These are phyloP conservation scores for Leptographium galeiforme DNA, from an alignment of 2,329 filamentous ascomycete species.

Conservation along the genomic window DNA sequence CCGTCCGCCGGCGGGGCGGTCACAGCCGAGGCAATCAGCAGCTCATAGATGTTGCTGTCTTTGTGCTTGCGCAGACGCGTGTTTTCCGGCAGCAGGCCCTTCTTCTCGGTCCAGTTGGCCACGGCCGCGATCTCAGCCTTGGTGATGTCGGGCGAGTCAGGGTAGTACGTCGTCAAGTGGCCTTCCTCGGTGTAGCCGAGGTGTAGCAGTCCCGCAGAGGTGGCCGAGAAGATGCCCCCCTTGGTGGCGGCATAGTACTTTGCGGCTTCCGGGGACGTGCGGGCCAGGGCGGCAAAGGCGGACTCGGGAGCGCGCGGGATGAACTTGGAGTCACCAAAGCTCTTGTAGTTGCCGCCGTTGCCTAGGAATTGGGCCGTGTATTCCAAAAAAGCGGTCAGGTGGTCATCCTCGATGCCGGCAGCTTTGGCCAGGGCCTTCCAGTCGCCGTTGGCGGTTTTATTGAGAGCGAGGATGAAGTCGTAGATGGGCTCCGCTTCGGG, in stretches of 20 bases:
- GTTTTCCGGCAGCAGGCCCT: constrained; percentile 58
- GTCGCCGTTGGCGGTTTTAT: constrained; percentile 53
- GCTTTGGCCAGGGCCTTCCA: constrained; percentile 56
- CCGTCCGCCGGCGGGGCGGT: constrained; percentile 46
- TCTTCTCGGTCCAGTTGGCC: constrained; percentile 59
- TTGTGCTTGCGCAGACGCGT: constrained; percentile 57
- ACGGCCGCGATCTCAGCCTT: constrained; percentile 61
- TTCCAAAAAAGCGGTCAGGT: constrained; percentile 57
- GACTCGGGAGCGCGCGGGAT: constrained; percentile 56
- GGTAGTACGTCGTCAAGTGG: constrained; percentile 74
- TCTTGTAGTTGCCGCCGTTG: constrained; percentile 76
- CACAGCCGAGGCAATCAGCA: constrained; percentile 59
- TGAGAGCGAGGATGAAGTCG: constrained; percentile 63
- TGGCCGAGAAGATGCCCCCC: constrained; percentile 58
- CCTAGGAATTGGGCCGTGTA: constrained; percentile 69
- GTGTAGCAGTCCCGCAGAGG: constrained; percentile 53
- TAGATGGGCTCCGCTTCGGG: constrained; percentile 72
- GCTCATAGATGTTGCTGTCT: constrained; percentile 43
- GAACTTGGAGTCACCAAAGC: constrained; percentile 76
- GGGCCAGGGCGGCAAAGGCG: constrained; percentile 51
- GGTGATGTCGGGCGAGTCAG: constrained; percentile 59
- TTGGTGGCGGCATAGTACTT: constrained; percentile 53
- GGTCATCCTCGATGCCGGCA: constrained; percentile 48
- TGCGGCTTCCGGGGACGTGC: constrained; percentile 44
- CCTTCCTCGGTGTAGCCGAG: constrained; percentile 62